A percentile compares a stretch with the other conserved stretches of the same genome.
Conservation (phyloP, 306 rosid species). For the Casuarina cunninghamiana region DNA sequence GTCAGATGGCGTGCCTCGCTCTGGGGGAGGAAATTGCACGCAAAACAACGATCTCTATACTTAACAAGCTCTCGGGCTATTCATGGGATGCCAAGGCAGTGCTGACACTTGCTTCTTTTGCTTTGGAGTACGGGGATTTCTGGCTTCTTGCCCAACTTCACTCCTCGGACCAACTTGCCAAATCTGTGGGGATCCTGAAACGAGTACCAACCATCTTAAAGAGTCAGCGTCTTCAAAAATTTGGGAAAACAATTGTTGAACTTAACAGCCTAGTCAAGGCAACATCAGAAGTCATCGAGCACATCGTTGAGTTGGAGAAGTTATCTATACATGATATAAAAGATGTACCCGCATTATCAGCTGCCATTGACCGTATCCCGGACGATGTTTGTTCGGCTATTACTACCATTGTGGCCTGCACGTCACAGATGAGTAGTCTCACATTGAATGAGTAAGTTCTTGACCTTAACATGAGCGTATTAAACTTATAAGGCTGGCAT, state of each 20-base stretch:
- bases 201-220: constrained; percentile 51
- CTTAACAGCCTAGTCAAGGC: constrained; percentile 53
- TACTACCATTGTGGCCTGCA: constrained; percentile 49
- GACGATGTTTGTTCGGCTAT: constrained; percentile 71
- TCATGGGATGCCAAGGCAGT: constrained; percentile 74
- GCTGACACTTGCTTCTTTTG: constrained; percentile 64
- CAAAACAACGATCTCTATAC: constrained; percentile 52
- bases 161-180: constrained; percentile 55
- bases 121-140: constrained; percentile 61
- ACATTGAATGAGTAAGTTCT: constrained; percentile 42
- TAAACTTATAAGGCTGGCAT: too few relatives aligned
- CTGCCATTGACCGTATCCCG: constrained; percentile 38
- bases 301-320: constrained; percentile 45
- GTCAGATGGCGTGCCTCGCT: constrained; percentile 62
- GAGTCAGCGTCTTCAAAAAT: constrained; percentile 34
- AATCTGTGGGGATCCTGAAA: constrained; percentile 49
- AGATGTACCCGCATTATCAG: constrained; percentile 45
- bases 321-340: constrained; percentile 31
- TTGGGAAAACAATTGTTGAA: constrained; percentile 42
- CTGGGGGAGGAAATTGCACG: constrained; percentile 58
- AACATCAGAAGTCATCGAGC: constrained; percentile 46
- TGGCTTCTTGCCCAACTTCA: constrained; percentile 55
- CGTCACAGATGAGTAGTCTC: constrained; percentile 44
- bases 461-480: too few relatives aligned
- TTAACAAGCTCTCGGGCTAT: constrained; percentile 47